Base-by-base conservation (phyloP, 1,139 yeast species). In the Komagataea norvegica region DNA sequence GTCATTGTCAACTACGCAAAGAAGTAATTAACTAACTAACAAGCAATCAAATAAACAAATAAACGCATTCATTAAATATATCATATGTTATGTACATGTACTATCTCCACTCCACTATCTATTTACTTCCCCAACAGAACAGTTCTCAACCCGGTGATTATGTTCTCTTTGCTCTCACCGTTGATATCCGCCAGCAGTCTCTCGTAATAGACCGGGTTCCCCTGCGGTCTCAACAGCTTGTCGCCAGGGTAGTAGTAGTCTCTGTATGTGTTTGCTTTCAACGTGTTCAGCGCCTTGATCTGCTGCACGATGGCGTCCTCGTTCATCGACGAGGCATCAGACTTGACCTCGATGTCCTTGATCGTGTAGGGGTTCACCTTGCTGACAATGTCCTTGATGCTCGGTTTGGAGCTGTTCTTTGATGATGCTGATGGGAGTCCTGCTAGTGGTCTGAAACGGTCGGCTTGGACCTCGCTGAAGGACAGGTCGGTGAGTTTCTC, bases 151-250 rank as follows among this genome's bases (percentile, higher is more conserved):
- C 89, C 89, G 34, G 74, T 63, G 43, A 74, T 60, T 38, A 83
- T 63, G 15, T 75, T 72, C 60, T 86, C 95, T 59, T 75, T 79
- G 54, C 70, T 70, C 49, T 80, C 79, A n/a, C 94, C 91, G 42
- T 71, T 68, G 35, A 88, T 70, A 58, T 86, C 95, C 33, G 71
- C 68, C 62, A 82, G 54, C 39, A 88, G 68, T 53, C 93, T 71
- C 29, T 68, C 71, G 55, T 88, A 88, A 56, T 88, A 88, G 34
- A 71, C 63, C 3, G 95, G 89, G 57, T 87, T 85, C 2, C 96
- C 95, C 55, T 80, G 79, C 22, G 96, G 96, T 49, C 62, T 68
- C 52, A 76, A 62, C 45, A 88, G 61, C 57, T 82, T 81, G 37
- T 78, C 82, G 43, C 79, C 80, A 26, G 79, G 68, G 46, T 71